These are phyloP conservation scores for Aphanomyces cochlioides DNA, from an alignment of 352 stramenopile species.

Conservation along the genomic window DNA sequence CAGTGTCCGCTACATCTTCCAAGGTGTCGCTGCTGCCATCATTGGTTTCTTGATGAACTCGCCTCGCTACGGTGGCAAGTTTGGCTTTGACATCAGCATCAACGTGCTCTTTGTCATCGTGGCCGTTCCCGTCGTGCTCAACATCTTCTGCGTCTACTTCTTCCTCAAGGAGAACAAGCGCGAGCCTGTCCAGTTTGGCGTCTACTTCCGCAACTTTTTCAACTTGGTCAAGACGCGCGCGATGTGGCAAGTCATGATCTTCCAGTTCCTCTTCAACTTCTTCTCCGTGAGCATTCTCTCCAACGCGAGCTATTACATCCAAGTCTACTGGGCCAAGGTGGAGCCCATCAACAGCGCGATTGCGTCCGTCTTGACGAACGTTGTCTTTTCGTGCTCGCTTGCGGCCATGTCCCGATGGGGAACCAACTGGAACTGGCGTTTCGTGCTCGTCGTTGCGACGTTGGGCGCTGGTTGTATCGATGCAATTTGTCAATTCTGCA, in stretches of 20 bases:
- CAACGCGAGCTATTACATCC: constrained; percentile 56
- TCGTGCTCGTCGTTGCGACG: constrained; percentile 39
- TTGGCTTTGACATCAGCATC: constrained; percentile 1
- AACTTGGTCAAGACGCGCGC: not conserved
- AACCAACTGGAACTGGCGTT: constrained; percentile 53
- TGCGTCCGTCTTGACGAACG: not conserved
- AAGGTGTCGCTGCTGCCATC: not conserved
- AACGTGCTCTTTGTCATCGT: not conserved
- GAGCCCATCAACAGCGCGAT: constrained; percentile 30
- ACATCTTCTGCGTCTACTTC: not conserved
- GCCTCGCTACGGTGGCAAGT: not conserved
- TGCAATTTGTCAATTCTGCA: constrained; percentile 39
- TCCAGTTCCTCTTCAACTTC: not conserved
- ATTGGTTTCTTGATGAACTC: not conserved
- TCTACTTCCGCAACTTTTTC: not conserved
- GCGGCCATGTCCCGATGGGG: constrained; percentile 44
- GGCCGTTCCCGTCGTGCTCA: not conserved
- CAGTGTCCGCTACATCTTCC: not conserved
- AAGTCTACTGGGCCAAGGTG: constrained; percentile 50
- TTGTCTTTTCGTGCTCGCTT: constrained; percentile 18
- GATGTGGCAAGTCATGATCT: constrained; percentile 21
- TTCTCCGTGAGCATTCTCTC: not conserved
- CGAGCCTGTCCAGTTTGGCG: not conserved
- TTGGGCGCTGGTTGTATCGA: constrained; percentile 44
- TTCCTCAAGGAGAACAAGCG: not conserved